Evolutionary conservation across 345 rosid genomes (phyloP).

Genomic region (Bretschneidera sinensis): DNA sequence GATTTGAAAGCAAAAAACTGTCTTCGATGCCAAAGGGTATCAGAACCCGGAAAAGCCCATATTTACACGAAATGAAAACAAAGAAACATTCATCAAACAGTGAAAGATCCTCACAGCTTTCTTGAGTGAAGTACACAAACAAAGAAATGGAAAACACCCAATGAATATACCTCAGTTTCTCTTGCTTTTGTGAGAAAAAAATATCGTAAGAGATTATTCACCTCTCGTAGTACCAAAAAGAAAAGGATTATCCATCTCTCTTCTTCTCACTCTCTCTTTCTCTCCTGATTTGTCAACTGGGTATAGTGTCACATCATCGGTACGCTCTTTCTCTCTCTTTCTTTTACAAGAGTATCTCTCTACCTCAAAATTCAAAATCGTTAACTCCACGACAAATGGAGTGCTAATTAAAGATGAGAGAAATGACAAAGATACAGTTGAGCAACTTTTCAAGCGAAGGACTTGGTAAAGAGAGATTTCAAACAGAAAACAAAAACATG

Average conservation of each 20-base stretch:
- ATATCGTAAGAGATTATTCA: no score
- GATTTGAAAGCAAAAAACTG: no score
- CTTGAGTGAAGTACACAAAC: no score
- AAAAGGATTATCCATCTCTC: slow-evolving; percentile 4
- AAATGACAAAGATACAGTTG: slow-evolving; percentile 38
- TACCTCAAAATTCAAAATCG: slow-evolving; percentile 21
- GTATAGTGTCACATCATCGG: slow-evolving; percentile 12
- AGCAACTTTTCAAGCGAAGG: slow-evolving; percentile 11
- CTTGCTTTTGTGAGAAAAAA: not conserved
- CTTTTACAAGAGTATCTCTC: no score
- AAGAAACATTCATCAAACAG: not conserved
- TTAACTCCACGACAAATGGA: no score
- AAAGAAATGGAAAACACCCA: not conserved
- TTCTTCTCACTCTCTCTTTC: slow-evolving; percentile 10
- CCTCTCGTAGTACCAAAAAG: no score
- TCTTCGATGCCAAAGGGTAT: no score
- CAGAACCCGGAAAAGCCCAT: no score
- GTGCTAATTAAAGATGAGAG: slow-evolving; percentile 9
- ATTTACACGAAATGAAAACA: not conserved
- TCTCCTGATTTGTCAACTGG: slow-evolving; percentile 10
- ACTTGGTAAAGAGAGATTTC: slow-evolving; percentile 10
- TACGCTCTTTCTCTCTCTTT: slow-evolving; percentile 4
- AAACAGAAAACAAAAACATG: slow-evolving; percentile 10
- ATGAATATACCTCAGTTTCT: not conserved
- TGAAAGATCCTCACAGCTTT: not conserved